phyloP scores from a whole-genome alignment of 1,284 basidiomycete genomes.

The Ustilago hordei region DNA sequence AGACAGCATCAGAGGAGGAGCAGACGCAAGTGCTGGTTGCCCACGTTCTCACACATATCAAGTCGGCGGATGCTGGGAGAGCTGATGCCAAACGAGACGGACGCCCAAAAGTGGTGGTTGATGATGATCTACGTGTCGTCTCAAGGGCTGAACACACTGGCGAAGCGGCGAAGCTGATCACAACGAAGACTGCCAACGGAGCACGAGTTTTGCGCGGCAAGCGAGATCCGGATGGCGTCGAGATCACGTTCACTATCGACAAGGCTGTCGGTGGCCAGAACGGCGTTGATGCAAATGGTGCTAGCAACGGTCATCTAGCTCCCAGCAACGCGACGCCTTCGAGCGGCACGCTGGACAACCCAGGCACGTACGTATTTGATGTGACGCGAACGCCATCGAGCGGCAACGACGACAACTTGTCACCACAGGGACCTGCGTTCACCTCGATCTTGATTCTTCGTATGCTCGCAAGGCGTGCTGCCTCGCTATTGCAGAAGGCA shows the following conservation, averaged over 20 bases:
- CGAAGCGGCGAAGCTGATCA: conserved; percentile 25
- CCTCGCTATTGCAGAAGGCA: conserved; percentile 48
- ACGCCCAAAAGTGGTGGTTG: conserved; percentile 24
- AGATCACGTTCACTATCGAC: conserved; percentile 23
- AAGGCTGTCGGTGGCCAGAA: conserved; percentile 3
- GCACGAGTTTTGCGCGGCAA: conserved; percentile 31
- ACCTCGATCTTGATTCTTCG: conserved; percentile 62
- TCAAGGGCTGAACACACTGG: conserved; percentile 34
- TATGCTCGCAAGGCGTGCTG: conserved; percentile 58
- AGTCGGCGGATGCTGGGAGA: conserved; percentile 1
- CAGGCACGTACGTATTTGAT: conserved; percentile 56
- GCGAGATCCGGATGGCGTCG: conserved; percentile 31
- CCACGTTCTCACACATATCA: conserved; percentile 57
- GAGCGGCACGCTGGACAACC: conserved; percentile 60
- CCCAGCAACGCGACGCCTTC: conserved; percentile 23
- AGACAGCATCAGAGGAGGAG: conserved; percentile 5
- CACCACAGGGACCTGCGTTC: conserved; percentile 60
- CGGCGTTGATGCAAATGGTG: conserved; percentile 10
- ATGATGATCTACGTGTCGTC: conserved; percentile 31
- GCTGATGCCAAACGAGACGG: neutral
- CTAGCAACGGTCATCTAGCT: conserved; percentile 18
- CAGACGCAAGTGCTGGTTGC: conserved; percentile 24
- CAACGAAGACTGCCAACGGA: conserved; percentile 20
- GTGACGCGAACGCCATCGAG: conserved; percentile 64
- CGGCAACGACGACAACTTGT: conserved; percentile 46